These are phyloP conservation scores for Neurospora sp. DNA, from an alignment of 495 filamentous ascomycete genomes.

Conservation along the genomic window DNA sequence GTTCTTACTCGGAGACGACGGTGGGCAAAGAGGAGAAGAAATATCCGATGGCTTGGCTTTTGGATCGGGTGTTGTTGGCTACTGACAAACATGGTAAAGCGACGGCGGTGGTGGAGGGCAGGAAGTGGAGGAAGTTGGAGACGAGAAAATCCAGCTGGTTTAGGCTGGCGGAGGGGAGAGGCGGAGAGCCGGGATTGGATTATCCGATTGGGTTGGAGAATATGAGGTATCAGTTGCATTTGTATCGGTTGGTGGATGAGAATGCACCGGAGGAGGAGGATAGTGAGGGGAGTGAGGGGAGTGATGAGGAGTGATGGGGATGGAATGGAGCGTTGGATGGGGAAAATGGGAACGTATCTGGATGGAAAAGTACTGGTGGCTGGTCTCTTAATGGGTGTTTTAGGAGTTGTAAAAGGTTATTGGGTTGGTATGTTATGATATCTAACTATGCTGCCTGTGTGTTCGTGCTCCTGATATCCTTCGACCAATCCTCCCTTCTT, in stretches of 20 bases:
- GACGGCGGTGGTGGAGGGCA: slow-evolving; percentile 16
- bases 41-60: slow-evolving; percentile 89
- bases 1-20: slow-evolving; percentile 74
- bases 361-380: not conserved
- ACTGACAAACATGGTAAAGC: slow-evolving; percentile 2
- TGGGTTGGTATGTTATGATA: not conserved
- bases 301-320: not conserved
- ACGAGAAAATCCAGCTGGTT: slow-evolving; percentile 79
- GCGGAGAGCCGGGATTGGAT: slow-evolving; percentile 30
- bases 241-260: slow-evolving; percentile 43
- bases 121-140: slow-evolving; percentile 60
- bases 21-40: slow-evolving; percentile 51
- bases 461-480: not conserved
- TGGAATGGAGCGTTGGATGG: not conserved
- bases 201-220: slow-evolving; percentile 87
- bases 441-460: not conserved
- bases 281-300: not conserved
- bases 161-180: slow-evolving; percentile 45
- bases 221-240: slow-evolving; percentile 87
- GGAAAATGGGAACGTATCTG: not conserved
- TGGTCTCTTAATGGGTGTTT: not conserved
- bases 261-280: not conserved
- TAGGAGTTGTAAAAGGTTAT: not conserved
- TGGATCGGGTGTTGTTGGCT: slow-evolving; percentile 67
- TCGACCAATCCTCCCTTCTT: not conserved